Percentiles rank a stretch among this genome's conserved stretches.
phyloP scores from a whole-genome alignment of 768 basidiomycete genomes.

The Psilocybe sp. region DNA sequence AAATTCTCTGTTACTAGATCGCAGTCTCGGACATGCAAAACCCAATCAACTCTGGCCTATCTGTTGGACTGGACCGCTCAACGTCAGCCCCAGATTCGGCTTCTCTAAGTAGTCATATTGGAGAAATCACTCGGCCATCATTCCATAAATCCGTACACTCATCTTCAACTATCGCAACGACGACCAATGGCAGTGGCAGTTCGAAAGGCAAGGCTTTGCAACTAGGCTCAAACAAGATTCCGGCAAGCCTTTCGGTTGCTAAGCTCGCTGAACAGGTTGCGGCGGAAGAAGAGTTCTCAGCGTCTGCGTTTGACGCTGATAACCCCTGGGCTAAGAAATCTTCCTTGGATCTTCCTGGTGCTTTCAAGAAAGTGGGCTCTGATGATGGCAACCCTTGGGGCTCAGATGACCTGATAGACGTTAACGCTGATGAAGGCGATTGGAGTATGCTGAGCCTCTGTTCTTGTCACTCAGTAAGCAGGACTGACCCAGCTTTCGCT shows the following conservation, averaged over 20 bases:
- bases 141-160: slow-evolving; percentile 13
- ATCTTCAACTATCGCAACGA: slow-evolving; percentile 5
- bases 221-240: slow-evolving; percentile 57
- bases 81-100: slow-evolving; percentile 38
- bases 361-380: slow-evolving; percentile 12
- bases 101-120: slow-evolving; percentile 20
- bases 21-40: slow-evolving; percentile 72
- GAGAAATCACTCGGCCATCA: slow-evolving; percentile 20
- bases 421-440: slow-evolving; percentile 89
- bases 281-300: slow-evolving; percentile 50
- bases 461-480: neutral
- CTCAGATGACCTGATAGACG: slow-evolving; percentile 82
- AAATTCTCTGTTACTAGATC: slow-evolving; percentile 47
- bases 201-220: slow-evolving; percentile 62
- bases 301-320: slow-evolving; percentile 10
- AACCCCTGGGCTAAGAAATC: slow-evolving; percentile 1
- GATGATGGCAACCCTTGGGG: slow-evolving; percentile 64
- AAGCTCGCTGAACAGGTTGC: slow-evolving; percentile 52
- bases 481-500: slow-evolving; percentile 1
- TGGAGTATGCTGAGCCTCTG: slow-evolving; percentile 66
- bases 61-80: slow-evolving; percentile 30
- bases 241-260: slow-evolving; percentile 24
- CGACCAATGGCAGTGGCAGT: slow-evolving; percentile 9
- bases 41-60: slow-evolving; percentile 43
- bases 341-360: neutral